Conservation (phyloP, 495 filamentous ascomycete species). For the Eremomyces bilateralis region DNA sequence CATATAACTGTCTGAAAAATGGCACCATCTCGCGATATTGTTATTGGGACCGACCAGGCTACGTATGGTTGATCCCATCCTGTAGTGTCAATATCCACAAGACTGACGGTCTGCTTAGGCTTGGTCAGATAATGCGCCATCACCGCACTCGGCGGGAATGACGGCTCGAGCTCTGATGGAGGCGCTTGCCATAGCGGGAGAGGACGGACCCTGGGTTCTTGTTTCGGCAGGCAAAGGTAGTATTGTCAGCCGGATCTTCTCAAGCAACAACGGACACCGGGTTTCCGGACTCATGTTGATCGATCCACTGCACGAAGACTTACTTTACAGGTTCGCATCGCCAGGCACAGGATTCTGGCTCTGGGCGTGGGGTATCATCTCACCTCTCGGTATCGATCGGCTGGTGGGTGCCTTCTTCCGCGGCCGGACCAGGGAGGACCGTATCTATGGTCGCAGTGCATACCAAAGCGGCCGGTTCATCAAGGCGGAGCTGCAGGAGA, state of each 20-base stretch:
- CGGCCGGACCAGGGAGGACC: slow-evolving; percentile 60
- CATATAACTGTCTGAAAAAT: slow-evolving; percentile 39
- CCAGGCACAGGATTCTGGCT: slow-evolving; percentile 57
- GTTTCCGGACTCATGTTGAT: slow-evolving; percentile 65
- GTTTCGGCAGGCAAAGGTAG: slow-evolving; percentile 57
- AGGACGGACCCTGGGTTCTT: slow-evolving; percentile 64
- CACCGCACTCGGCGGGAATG: slow-evolving; percentile 80
- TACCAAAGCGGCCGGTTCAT: slow-evolving; percentile 64
- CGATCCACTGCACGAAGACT: slow-evolving; percentile 70
- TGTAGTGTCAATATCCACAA: too few relatives aligned
- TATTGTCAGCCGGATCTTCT: slow-evolving; percentile 77
- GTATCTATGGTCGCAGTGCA: slow-evolving; percentile 53
- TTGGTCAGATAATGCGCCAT: slow-evolving; percentile 91
- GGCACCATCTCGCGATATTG: slow-evolving; percentile 72
- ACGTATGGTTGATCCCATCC: too few relatives aligned
- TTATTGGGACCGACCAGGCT: slow-evolving; percentile 83
- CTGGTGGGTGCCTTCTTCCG: slow-evolving; percentile 56
- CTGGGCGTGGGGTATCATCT: slow-evolving; percentile 69
- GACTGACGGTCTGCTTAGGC: too few relatives aligned
- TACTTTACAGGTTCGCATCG: slow-evolving; percentile 41
- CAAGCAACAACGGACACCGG: slow-evolving; percentile 48
- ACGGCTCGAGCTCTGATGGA: slow-evolving; percentile 68
- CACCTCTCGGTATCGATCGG: slow-evolving; percentile 65
- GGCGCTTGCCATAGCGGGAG: slow-evolving; percentile 56
- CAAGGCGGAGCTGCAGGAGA: slow-evolving; percentile 83